Evolutionary conservation across 2,329 filamentous ascomycete species (phyloP).

Genomic region (Cryoendolithus antarcticus): DNA sequence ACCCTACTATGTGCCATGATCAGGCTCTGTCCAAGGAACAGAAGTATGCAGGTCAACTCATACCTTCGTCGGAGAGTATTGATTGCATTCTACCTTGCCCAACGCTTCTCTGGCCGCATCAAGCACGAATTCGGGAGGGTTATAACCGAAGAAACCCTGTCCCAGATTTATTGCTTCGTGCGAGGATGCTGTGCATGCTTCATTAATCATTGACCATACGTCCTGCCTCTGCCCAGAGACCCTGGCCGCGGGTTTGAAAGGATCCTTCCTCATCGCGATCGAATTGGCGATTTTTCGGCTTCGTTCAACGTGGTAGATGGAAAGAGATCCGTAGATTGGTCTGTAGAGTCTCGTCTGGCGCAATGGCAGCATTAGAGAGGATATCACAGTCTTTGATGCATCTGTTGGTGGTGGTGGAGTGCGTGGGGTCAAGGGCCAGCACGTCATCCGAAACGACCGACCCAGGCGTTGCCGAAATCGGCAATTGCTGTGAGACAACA

Average conservation of each 20-base stretch:
- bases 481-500: no score
- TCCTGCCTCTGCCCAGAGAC: conserved; percentile 45
- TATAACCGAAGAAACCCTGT: conserved; percentile 79
- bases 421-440: no score
- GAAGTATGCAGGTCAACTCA: background rate
- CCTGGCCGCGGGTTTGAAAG: conserved; percentile 39
- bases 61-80: conserved; percentile 88
- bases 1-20: conserved; percentile 38
- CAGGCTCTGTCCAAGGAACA: background rate
- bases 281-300: background rate
- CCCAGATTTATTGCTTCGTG: conserved; percentile 60
- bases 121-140: conserved; percentile 80
- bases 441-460: no score
- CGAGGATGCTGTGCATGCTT: conserved; percentile 50
- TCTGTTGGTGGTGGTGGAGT: no score
- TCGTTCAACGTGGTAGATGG: no score
- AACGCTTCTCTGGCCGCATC: conserved; percentile 84
- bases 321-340: no score
- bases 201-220: conserved; percentile 56
- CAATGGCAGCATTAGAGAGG: no score
- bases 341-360: no score
- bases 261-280: conserved; percentile 2
- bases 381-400: no score
- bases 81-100: conserved; percentile 89
- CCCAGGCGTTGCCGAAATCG: no score